Base-by-base conservation (phyloP, 176 grass and related monocot genomes). In the Chrysopogon serrulatus region DNA sequence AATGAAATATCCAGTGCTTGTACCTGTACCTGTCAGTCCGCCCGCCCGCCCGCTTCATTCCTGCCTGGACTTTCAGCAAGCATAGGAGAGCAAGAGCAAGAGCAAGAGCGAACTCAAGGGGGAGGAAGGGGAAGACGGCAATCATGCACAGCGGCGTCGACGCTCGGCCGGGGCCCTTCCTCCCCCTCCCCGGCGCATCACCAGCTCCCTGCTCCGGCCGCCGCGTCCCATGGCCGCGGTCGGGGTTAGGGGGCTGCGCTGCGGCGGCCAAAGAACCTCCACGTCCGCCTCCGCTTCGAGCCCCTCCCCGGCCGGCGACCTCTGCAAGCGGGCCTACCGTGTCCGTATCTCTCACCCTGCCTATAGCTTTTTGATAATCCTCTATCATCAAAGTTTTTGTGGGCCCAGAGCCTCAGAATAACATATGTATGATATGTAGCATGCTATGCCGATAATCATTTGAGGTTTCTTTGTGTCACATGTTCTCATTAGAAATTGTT, bases 211-310 rank as follows among this genome's bases (percentile, higher is more conserved):
- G 16, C 31, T 23, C 31, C 74, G 44, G 47, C 66, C 32, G 76
- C n/a, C 21, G 44, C 2, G 16, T 56, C 51, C 81, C 56, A 86
- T 80, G 83, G 81, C 31, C 57, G 61, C 68, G 57, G 13, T 62
- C 59, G n/a, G 78, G 83, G 10, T 54, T 59, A 69, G 80, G 45
- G 45, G 17, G 82, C 65, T 19, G 71, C 65, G 63, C 91, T 83
- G 3, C 78, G 61, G 77, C 82, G 73, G 71, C 87, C 84, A 23
- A 79, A 82, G 70, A 84, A 76, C 24, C 69, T 71, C 51, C 84
- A 84, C 71, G 81, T 81, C 42, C 32, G 84, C 36, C 81, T 90
- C 73, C 66, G 84, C 68, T 88, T 93, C 83, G 84, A 82, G 2
- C 72, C 44, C 71, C 17, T 51, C 45, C 18, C 83, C 44, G 88